These are phyloP conservation scores for Neurospora sp. DNA, from an alignment of 495 filamentous ascomycete species.

Conservation along the genomic window DNA sequence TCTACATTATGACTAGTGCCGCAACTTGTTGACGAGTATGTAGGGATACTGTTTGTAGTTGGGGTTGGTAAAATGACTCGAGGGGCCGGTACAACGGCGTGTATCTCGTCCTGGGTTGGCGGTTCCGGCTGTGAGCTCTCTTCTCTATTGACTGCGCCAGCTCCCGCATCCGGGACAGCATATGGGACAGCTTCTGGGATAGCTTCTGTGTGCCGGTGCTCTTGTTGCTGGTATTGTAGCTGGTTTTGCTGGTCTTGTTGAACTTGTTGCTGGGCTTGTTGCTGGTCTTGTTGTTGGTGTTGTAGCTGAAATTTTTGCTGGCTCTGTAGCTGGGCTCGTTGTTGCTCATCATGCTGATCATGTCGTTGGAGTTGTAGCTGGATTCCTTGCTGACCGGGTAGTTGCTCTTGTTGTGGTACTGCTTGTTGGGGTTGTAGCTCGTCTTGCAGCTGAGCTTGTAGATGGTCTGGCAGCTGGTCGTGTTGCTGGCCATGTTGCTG, in stretches of 20 bases:
- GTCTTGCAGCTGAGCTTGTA: constrained; percentile 5
- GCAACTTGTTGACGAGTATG: not conserved
- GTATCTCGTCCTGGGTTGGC: not conserved
- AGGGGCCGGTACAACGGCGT: not conserved
- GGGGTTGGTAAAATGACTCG: not conserved
- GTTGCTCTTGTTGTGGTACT: not conserved
- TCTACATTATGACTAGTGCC: not conserved
- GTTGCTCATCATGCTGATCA: constrained; percentile 2
- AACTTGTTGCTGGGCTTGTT: not conserved
- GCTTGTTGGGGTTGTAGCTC: constrained; percentile 1
- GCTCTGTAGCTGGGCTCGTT: not conserved
- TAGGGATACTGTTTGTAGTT: not conserved
- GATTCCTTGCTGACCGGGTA: not conserved
- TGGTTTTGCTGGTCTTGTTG: not conserved
- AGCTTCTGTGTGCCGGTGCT: not conserved
- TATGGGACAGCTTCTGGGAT: not conserved
- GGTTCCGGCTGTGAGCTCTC: not conserved
- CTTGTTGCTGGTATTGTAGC: not conserved
- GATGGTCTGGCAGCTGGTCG: not conserved
- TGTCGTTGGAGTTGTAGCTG: not conserved
- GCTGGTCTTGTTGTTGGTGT: not conserved
- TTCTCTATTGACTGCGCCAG: not conserved
- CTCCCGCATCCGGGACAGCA: not conserved
- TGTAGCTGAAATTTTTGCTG: not conserved
- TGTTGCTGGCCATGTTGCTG: not conserved